Evolutionary conservation across 768 basidiomycete genomes (phyloP).

Genomic region (Tephrocybe sp.): DNA sequence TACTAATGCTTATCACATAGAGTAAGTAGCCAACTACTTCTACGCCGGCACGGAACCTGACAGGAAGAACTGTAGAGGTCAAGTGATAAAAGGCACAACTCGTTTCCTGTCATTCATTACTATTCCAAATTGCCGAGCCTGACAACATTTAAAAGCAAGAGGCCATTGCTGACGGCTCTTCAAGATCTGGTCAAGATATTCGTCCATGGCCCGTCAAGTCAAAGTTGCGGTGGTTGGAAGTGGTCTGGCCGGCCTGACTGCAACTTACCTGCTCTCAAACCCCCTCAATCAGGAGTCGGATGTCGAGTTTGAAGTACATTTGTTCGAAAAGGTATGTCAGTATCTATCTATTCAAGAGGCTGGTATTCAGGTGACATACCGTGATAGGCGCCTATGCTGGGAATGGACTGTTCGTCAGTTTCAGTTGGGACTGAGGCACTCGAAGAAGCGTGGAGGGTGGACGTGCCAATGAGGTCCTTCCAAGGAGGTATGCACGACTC

Average conservation of each 20-base stretch:
- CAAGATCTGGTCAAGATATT: background rate
- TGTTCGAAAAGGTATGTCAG: conserved; percentile 79
- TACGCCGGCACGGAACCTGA: too few species aligned
- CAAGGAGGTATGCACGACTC: conserved; percentile 58
- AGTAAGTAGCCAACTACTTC: too few species aligned
- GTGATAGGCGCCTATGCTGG: conserved; percentile 56
- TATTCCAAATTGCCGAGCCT: background rate
- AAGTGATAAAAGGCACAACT: too few species aligned
- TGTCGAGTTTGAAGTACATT: conserved; percentile 62
- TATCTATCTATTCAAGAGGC: too few species aligned
- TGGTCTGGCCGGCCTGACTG: conserved; percentile 72
- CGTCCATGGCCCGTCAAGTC: conserved; percentile 37
- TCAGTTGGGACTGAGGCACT: conserved; percentile 37
- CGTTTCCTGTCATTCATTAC: background rate
- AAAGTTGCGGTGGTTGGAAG: conserved; percentile 73
- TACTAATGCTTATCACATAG: too few species aligned
- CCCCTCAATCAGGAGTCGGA: conserved; percentile 28
- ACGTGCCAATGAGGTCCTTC: conserved; percentile 83
- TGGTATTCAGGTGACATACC: too few species aligned
- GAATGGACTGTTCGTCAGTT: conserved; percentile 69
- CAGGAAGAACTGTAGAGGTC: too few species aligned
- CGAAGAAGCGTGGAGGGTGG: conserved; percentile 52
- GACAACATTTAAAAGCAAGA: background rate
- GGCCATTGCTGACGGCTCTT: background rate
- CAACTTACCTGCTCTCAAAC: conserved; percentile 56